A percentile compares a stretch with the other conserved stretches of the same genome.
These are phyloP conservation scores for Hymenoscyphus albidus DNA, from an alignment of 2,329 filamentous ascomycete genomes.

Conservation along the genomic window DNA sequence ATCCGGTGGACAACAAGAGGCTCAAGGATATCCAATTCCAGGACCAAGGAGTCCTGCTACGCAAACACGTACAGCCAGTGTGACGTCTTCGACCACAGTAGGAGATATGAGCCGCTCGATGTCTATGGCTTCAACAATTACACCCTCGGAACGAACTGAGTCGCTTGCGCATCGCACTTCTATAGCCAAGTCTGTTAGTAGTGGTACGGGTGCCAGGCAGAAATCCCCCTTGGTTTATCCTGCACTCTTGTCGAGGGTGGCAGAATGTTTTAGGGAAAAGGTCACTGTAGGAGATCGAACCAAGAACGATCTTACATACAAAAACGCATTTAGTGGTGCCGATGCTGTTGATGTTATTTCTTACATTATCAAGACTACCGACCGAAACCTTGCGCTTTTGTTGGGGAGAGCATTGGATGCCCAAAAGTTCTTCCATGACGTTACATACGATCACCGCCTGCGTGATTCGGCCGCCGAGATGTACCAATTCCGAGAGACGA, in stretches of 20 bases:
- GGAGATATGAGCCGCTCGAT: conserved; percentile 62
- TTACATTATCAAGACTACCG: conserved; percentile 95
- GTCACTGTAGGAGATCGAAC: conserved; percentile 82
- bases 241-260: conserved; percentile 87
- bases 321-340: conserved; percentile 91
- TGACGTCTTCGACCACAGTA: conserved; percentile 43
- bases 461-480: conserved; percentile 93
- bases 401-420: conserved; percentile 90
- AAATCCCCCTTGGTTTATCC: conserved; percentile 87
- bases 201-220: conserved; percentile 28
- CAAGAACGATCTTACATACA: conserved; percentile 96
- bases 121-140: conserved; percentile 87
- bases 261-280: conserved; percentile 85
- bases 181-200: conserved; percentile 41
- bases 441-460: conserved; percentile 93
- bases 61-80: conserved; percentile 56
- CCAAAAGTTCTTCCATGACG: conserved; percentile 99
- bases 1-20: conserved; percentile 36
- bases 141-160: conserved; percentile 54
- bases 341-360: conserved; percentile 94
- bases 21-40: conserved; percentile 27
- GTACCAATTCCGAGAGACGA: conserved; percentile 92
- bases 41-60: conserved; percentile 39
- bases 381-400: conserved; percentile 87
- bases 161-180: conserved; percentile 52